Conservation (phyloP, 805 yeast genomes). For the Torulaspora gathmanii region DNA sequence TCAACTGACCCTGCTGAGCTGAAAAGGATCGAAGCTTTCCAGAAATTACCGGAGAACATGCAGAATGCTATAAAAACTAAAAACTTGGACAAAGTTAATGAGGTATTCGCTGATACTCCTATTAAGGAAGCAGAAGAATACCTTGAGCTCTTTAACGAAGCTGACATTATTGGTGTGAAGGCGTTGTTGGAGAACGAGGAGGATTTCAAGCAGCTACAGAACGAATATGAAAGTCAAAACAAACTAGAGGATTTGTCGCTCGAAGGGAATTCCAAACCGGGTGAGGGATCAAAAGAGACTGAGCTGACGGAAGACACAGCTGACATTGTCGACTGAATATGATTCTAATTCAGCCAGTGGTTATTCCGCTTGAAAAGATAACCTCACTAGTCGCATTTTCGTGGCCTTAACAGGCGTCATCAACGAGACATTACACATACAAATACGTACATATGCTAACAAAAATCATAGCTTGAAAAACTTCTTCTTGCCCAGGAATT, state of each 20-base stretch:
- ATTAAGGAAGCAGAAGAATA: constrained; percentile 76
- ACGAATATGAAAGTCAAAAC: constrained; percentile 39
- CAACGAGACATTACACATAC: constrained; percentile 1
- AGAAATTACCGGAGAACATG: constrained; percentile 55
- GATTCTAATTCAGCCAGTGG: not conserved
- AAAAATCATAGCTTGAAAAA: constrained; percentile 50
- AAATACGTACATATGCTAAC: constrained; percentile 23
- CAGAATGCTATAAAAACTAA: constrained; percentile 70
- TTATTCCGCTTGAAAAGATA: not conserved
- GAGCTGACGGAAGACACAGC: constrained; percentile 28
- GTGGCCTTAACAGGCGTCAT: not conserved
- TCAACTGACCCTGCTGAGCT: constrained; percentile 43
- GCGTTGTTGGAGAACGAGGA: constrained; percentile 69
- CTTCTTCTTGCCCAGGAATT: constrained; percentile 61
- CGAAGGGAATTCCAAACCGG: constrained; percentile 15
- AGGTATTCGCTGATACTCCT: constrained; percentile 67
- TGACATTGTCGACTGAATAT: constrained; percentile 39
- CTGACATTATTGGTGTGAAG: constrained; percentile 78
- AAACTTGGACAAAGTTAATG: constrained; percentile 72
- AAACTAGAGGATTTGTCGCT: constrained; percentile 18
- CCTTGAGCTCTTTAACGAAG: constrained; percentile 68
- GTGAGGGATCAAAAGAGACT: constrained; percentile 12
- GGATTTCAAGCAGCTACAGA: constrained; percentile 54
- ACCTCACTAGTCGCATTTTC: not conserved
- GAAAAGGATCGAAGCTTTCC: constrained; percentile 50